Base-by-base conservation (phyloP, 1,139 yeast species). In the Protomyces lactucae-debilis region DNA sequence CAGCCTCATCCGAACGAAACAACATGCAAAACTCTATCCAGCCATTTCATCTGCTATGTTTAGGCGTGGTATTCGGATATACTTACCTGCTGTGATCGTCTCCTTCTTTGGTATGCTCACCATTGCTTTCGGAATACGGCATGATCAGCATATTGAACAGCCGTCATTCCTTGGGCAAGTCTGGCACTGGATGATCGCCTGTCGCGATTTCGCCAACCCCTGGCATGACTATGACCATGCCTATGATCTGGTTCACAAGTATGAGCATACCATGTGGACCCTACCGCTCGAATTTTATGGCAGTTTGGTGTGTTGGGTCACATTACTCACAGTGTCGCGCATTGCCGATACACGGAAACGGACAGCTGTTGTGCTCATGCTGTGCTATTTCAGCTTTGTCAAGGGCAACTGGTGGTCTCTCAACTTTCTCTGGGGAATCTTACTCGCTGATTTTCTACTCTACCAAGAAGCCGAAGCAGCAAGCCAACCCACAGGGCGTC, bases 231-330 rank as follows among this genome's bases (percentile, higher is more conserved):
- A 57, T 21, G 45, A 48, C 16, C 35, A 37, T 28, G 36, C 36
- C 23, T 57, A 28, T 32, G 61, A 57, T 55, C 21, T 57, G 8
- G 28, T 57, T 14, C 61, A 57, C 28, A 16, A 48, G 5, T 57
- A 57, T 39, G 61, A 57, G 9, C 61, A 57, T 32, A 55, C 52
- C 51, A 51, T 57, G 61, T 57, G 61, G 61, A 57, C 61, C 14
- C 28, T 57, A 37, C 61, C 61, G 3, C 23, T 57, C 8, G 61
- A 57, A 25, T 57, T 51, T 32, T 57, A 57, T 16, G 61, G 61
- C 39, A 51, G 56, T 14, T 14, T 57, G 4, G 61, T 57, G 16
- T 57, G 61, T 28, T 57, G 25, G 25, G 28, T 40, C 5, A 51
- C 61, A 14, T 10, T 57, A 8, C 51, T 57, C 4, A 55, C 51